Conservation (phyloP, 768 basidiomycete genomes). For the Suillus clintonianus region DNA sequence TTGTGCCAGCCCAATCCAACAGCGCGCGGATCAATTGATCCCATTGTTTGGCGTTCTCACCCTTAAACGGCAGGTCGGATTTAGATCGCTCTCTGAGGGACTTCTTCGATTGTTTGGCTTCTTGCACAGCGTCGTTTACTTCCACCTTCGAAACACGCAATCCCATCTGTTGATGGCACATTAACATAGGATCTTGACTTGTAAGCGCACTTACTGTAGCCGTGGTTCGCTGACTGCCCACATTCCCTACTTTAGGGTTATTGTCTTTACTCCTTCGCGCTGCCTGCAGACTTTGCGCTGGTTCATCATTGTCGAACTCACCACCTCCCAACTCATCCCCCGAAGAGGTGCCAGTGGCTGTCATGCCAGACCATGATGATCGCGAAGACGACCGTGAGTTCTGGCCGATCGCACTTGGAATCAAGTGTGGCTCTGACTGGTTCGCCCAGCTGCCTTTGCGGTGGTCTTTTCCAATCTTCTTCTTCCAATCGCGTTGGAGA, state of each 20-base stretch:
- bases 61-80: conserved; percentile 3
- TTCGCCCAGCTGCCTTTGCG: not conserved
- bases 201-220: not conserved
- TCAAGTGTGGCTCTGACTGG: not conserved
- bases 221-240: not conserved
- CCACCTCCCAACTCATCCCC: not conserved
- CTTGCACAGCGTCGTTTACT: not conserved
- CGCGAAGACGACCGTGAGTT: not conserved
- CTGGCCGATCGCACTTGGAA: not conserved
- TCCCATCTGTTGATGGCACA: conserved; percentile 1
- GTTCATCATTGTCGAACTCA: not conserved
- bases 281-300: not conserved
- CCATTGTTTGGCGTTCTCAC: not conserved
- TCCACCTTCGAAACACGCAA: not conserved
- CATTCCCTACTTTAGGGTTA: not conserved
- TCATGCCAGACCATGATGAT: not conserved
- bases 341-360: not conserved
- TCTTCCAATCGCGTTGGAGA: not conserved
- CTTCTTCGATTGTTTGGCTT: not conserved
- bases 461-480: not conserved
- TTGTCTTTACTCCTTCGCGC: not conserved
- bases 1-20: conserved; percentile 6
- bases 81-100: not conserved
- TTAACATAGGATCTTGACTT: not conserved
- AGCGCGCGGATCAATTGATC: conserved; percentile 2